Conservation (phyloP, 352 stramenopile species). For the Saprolegnia diclina region DNA sequence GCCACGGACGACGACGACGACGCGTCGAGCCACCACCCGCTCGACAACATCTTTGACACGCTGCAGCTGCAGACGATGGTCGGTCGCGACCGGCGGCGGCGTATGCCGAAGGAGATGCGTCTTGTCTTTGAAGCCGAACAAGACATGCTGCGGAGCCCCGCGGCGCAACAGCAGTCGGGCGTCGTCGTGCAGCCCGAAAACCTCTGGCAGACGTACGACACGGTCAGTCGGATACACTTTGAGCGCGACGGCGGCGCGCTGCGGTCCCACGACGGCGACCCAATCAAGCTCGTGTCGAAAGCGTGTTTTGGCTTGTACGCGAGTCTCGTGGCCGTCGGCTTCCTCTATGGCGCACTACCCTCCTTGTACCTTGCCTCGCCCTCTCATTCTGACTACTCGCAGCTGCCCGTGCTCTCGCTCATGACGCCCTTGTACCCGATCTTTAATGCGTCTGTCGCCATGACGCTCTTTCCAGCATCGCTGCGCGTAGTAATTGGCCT, state of each 20-base stretch:
- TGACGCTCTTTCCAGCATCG: conserved; percentile 59
- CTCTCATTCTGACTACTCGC: not conserved
- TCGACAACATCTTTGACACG: conserved; percentile 2
- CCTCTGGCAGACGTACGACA: conserved; percentile 12
- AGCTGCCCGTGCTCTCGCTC: conserved; percentile 5
- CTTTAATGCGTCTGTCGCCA: not conserved
- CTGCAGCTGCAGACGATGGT: conserved; percentile 17
- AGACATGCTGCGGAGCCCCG: not conserved
- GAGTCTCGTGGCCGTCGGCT: not conserved
- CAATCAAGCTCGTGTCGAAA: not conserved
- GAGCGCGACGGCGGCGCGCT: conserved; percentile 8
- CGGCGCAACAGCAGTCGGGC: not conserved
- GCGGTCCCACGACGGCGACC: not conserved
- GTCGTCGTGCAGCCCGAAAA: not conserved
- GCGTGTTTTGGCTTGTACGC: conserved; percentile 2
- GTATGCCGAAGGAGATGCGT: conserved; percentile 21
- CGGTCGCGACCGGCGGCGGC: not conserved
- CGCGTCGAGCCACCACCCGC: not conserved
- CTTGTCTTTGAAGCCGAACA: conserved; percentile 8
- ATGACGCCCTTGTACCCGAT: conserved; percentile 17
- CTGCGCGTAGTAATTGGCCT: conserved; percentile 84
- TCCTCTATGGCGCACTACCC: conserved; percentile 19
- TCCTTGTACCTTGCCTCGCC: not conserved
- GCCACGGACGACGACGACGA: not conserved
- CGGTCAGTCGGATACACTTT: not conserved